phyloP scores from a whole-genome alignment of 139 green algal genomes.

The Chlorella sorokiniana region DNA sequence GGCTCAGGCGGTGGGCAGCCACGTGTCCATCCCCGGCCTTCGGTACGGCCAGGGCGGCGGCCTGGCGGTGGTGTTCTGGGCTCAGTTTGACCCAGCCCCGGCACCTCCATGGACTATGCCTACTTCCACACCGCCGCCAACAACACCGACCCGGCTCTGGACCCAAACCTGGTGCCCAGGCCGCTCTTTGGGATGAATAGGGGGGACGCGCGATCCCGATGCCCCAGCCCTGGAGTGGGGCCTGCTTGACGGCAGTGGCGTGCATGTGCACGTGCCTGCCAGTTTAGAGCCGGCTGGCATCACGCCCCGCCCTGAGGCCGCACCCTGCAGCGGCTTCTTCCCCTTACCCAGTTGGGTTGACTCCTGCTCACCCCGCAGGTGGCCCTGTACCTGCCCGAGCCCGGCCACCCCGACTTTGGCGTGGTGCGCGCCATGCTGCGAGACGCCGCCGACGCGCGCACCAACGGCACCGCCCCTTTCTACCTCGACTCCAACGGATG shows the following conservation, averaged over 20 bases:
- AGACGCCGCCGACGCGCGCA: slow-evolving; percentile 32
- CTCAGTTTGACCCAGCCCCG: neutral
- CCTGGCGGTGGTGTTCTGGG: slow-evolving; percentile 39
- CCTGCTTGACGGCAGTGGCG: too few relatives aligned
- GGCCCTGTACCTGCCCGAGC: slow-evolving; percentile 40
- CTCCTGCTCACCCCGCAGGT: neutral
- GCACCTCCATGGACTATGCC: slow-evolving; percentile 2
- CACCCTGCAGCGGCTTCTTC: neutral
- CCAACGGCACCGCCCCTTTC: neutral
- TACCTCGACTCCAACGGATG: slow-evolving; percentile 58
- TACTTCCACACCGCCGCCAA: neutral
- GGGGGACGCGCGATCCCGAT: too few relatives aligned
- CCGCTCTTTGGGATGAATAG: too few relatives aligned
- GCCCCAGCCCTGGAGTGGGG: too few relatives aligned
- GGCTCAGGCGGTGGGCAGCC: neutral
- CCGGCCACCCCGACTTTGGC: slow-evolving; percentile 43
- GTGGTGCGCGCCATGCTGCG: slow-evolving; percentile 50
- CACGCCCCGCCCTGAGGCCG: too few relatives aligned
- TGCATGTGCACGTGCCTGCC: too few relatives aligned
- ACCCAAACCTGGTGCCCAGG: slow-evolving; percentile 9
- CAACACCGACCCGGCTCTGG: neutral
- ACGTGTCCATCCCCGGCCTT: slow-evolving; percentile 34
- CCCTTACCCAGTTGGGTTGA: neutral
- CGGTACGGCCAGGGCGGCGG: slow-evolving; percentile 29
- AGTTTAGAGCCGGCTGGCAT: too few relatives aligned